phyloP scores from a whole-genome alignment of 768 basidiomycete species.

The Amanita jacksonii region DNA sequence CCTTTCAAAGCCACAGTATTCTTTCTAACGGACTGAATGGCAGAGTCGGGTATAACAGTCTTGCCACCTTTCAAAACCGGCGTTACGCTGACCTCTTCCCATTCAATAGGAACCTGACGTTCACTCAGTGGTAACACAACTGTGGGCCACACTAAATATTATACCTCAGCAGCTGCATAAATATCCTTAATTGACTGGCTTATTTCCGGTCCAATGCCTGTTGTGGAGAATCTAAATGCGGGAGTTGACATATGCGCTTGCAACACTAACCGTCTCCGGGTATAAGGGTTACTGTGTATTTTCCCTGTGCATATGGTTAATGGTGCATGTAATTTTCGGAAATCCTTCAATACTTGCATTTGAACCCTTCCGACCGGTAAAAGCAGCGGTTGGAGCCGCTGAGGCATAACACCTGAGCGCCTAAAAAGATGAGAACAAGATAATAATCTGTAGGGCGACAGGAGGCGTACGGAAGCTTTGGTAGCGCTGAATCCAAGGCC shows the following conservation, averaged over 20 bases:
- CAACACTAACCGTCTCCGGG: conserved; percentile 79
- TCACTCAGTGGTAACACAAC: conserved; percentile 5
- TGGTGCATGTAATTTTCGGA: conserved; percentile 6
- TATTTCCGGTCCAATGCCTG: conserved; percentile 98
- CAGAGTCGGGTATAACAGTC: conserved; percentile 90
- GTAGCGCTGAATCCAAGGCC: conserved; percentile 46
- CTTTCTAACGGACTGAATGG: conserved; percentile 87
- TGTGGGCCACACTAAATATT: not conserved
- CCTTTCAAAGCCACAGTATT: conserved; percentile 99
- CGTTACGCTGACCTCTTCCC: conserved; percentile 98
- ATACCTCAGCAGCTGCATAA: conserved; percentile 78
- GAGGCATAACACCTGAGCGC: conserved; percentile 57
- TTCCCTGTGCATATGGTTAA: conserved; percentile 48
- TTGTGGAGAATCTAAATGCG: conserved; percentile 10
- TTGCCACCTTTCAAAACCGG: conserved; percentile 92
- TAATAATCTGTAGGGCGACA: not conserved
- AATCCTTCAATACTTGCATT: conserved; percentile 47
- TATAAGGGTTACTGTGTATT: conserved; percentile 93
- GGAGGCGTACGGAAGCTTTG: conserved; percentile 33
- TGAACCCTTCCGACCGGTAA: conserved; percentile 81
- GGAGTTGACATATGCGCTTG: not conserved
- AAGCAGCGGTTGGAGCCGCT: conserved; percentile 78
- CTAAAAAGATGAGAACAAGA: conserved; percentile 20
- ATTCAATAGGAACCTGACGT: conserved; percentile 89
- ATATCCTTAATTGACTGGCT: conserved; percentile 93